A percentile compares a stretch with the other conserved stretches of the same genome.
Evolutionary conservation across 768 basidiomycete species (phyloP).

Genomic region (Leccinellum luteum): DNA sequence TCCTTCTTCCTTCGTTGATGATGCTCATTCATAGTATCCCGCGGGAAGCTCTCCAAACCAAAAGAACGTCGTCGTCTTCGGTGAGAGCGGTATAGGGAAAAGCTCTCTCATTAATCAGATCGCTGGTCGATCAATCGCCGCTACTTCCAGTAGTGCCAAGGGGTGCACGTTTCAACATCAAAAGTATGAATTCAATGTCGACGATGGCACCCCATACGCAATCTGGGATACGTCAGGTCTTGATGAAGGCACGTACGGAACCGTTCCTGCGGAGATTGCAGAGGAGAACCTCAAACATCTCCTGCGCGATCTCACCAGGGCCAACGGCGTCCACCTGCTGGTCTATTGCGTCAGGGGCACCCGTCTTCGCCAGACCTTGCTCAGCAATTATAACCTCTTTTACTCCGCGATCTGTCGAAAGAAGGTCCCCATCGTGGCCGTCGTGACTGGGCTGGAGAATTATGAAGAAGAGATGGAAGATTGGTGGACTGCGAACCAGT

Average conservation of each 20-base stretch:
- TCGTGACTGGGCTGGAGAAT: conserved; percentile 39
- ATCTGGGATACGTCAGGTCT: conserved; percentile 42
- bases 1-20: neutral
- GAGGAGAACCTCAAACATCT: conserved; percentile 24
- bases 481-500: conserved; percentile 35
- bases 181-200: conserved; percentile 27
- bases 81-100: conserved; percentile 35
- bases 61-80: conserved; percentile 29
- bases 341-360: conserved; percentile 34
- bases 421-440: conserved; percentile 36
- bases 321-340: conserved; percentile 30
- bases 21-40: conserved; percentile 7
- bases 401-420: conserved; percentile 34
- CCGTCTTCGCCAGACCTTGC: conserved; percentile 25
- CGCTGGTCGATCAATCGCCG: conserved; percentile 37
- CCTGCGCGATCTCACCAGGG: conserved; percentile 23
- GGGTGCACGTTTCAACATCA: conserved; percentile 36
- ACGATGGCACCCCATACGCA: conserved; percentile 19
- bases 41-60: conserved; percentile 6
- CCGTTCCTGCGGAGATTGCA: conserved; percentile 29
- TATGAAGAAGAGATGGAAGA: conserved; percentile 27
- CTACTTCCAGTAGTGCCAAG: conserved; percentile 30
- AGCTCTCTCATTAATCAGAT: conserved; percentile 45
- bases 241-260: conserved; percentile 34
- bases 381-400: conserved; percentile 39